Conservation (phyloP, 768 basidiomycete species). For the Cyathus striatus region DNA sequence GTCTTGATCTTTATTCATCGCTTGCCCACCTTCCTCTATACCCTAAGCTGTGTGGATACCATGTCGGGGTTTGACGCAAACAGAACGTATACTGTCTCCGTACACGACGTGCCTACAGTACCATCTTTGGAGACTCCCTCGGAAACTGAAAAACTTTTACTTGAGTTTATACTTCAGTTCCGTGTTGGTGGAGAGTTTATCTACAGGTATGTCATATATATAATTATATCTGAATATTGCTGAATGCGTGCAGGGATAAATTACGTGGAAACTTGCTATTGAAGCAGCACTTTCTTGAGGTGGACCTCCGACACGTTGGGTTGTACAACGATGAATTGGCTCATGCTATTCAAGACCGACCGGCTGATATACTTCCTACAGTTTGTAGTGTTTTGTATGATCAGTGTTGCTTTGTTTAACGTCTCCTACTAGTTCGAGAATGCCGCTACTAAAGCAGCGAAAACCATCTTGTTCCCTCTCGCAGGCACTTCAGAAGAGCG, state of each 20-base stretch:
- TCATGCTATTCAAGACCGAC: slow-evolving; percentile 83
- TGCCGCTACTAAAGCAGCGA: slow-evolving; percentile 81
- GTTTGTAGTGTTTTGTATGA: slow-evolving; percentile 37
- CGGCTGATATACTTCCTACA: slow-evolving; percentile 83
- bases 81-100: slow-evolving; percentile 75
- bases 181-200: slow-evolving; percentile 88
- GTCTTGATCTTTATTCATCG: slow-evolving; percentile 2
- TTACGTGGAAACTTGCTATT: slow-evolving; percentile 84
- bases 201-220: slow-evolving; percentile 60
- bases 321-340: slow-evolving; percentile 94
- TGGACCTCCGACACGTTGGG: slow-evolving; percentile 74
- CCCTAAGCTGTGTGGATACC: too few species aligned
- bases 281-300: slow-evolving; percentile 83
- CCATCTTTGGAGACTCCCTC: slow-evolving; percentile 68
- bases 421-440: slow-evolving; percentile 73
- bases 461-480: slow-evolving; percentile 78
- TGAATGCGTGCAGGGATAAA: slow-evolving; percentile 57
- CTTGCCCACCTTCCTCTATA: slow-evolving; percentile 5
- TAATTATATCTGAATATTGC: slow-evolving; percentile 1
- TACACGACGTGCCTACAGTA: slow-evolving; percentile 58
- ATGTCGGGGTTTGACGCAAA: slow-evolving; percentile 91
- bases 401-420: neutral
- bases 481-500: slow-evolving; percentile 47
- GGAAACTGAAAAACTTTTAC: slow-evolving; percentile 72
- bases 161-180: slow-evolving; percentile 85